Conservation (phyloP, 768 basidiomycete genomes). For the Suillus lakei region DNA sequence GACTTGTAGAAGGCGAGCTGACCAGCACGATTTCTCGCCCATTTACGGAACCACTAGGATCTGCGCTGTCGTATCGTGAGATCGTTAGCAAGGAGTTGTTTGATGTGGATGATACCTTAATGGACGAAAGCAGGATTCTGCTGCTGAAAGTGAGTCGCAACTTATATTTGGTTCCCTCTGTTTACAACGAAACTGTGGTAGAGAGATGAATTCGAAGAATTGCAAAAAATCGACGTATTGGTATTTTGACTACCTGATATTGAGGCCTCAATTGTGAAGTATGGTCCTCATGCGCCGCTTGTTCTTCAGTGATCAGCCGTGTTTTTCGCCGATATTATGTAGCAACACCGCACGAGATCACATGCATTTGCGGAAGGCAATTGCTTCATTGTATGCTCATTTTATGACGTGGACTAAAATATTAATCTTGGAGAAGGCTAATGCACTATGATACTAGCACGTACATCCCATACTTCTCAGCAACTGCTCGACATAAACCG, state of each 20-base stretch:
- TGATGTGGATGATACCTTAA: not conserved
- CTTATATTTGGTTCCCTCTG: not conserved
- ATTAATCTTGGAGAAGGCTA: not conserved
- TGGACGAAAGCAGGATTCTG: not conserved
- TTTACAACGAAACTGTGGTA: not conserved
- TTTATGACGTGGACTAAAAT: not conserved
- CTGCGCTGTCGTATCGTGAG: not conserved
- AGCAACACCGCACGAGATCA: not conserved
- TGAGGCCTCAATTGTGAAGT: not conserved
- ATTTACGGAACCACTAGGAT: not conserved
- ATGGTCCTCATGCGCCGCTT: not conserved
- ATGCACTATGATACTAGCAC: not conserved
- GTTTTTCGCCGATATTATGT: not conserved
- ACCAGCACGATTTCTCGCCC: slow-evolving; percentile 25
- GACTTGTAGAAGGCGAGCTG: slow-evolving; percentile 22
- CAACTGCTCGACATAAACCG: not conserved
- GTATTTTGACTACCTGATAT: not conserved
- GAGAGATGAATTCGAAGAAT: not conserved
- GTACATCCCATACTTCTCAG: not conserved
- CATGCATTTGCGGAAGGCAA: not conserved
- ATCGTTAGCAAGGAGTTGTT: not conserved
- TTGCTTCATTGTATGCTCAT: not conserved
- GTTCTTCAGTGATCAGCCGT: not conserved
- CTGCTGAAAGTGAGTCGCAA: not conserved
- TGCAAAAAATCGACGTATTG: not conserved